Evolutionary conservation across 2,329 filamentous ascomycete species (phyloP).

Genomic region (Diaporthe sp.): DNA sequence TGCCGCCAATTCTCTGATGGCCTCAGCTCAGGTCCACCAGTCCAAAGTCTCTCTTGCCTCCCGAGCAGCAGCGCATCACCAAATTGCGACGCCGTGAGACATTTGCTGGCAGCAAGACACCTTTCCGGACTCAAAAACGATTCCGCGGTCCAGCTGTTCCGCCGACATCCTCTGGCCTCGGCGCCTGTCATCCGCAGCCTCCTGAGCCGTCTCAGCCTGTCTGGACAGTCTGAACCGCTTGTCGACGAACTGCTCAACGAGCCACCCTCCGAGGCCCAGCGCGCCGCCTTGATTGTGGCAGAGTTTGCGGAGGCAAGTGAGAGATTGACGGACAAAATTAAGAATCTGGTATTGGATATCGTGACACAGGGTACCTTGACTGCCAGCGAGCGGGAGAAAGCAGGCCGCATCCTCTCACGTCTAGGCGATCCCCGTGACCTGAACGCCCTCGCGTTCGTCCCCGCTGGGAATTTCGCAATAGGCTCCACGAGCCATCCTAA

Average conservation of each 20-base stretch:
- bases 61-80: not conserved
- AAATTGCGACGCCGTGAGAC: not conserved
- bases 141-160: not conserved
- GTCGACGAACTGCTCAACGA: not conserved
- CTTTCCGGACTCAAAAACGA: not conserved
- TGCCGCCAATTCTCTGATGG: not conserved
- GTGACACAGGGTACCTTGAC: not conserved
- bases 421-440: not conserved
- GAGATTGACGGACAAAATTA: not conserved
- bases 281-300: not conserved
- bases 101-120: not conserved
- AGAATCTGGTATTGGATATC: not conserved
- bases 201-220: not conserved
- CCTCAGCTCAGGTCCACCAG: not conserved
- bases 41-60: not conserved
- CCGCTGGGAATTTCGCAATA: not conserved
- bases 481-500: not conserved
- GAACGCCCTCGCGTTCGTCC: not conserved
- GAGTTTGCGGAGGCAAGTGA: not conserved
- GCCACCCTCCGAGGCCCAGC: not conserved
- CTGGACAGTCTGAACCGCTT: not conserved
- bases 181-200: not conserved
- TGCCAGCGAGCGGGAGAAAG: not conserved
- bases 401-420: not conserved
- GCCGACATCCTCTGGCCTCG: not conserved